phyloP scores from a whole-genome alignment of 164 flowering plant species.

The Kingdonia uniflora region DNA sequence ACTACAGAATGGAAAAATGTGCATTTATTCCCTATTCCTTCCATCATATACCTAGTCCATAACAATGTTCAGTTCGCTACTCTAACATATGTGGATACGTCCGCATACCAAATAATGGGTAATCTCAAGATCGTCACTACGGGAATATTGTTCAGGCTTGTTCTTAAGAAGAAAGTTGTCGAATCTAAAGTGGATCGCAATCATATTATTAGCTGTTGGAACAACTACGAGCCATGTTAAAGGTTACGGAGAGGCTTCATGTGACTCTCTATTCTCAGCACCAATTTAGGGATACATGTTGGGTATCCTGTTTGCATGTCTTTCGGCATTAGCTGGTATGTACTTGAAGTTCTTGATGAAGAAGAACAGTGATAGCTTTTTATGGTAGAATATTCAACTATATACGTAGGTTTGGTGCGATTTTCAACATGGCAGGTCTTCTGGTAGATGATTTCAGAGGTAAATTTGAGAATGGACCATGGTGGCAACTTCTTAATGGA shows the following conservation, averaged over 20 bases:
- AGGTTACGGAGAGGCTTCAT: slow-evolving; percentile 88
- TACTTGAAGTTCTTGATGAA: slow-evolving; percentile 98
- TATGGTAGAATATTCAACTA: slow-evolving; percentile 91
- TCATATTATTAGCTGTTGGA: slow-evolving; percentile 82
- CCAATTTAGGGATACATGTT: slow-evolving; percentile 90
- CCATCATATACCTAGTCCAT: too few species aligned
- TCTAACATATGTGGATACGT: slow-evolving; percentile 83
- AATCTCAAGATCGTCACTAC: slow-evolving; percentile 93
- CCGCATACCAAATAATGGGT: slow-evolving; percentile 97
- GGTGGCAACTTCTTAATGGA: slow-evolving; percentile 91
- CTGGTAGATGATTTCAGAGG: slow-evolving; percentile 68
- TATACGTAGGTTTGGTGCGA: slow-evolving; percentile 90
- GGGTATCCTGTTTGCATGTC: slow-evolving; percentile 87
- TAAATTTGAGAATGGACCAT: slow-evolving; percentile 88
- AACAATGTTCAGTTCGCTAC: slow-evolving; percentile 97
- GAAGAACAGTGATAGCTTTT: slow-evolving; percentile 89
- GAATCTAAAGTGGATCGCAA: slow-evolving; percentile 93
- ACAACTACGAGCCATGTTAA: slow-evolving; percentile 98
- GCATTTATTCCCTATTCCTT: slow-evolving; percentile 57
- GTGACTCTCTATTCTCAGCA: slow-evolving; percentile 83
- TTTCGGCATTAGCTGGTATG: slow-evolving; percentile 93
- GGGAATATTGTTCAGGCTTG: slow-evolving; percentile 90
- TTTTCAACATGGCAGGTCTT: slow-evolving; percentile 78
- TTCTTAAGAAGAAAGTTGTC: slow-evolving; percentile 76
- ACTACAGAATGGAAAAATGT: slow-evolving; percentile 85